Conservation (phyloP, 2,329 filamentous ascomycete species). For the Zymoseptoria brevis region DNA sequence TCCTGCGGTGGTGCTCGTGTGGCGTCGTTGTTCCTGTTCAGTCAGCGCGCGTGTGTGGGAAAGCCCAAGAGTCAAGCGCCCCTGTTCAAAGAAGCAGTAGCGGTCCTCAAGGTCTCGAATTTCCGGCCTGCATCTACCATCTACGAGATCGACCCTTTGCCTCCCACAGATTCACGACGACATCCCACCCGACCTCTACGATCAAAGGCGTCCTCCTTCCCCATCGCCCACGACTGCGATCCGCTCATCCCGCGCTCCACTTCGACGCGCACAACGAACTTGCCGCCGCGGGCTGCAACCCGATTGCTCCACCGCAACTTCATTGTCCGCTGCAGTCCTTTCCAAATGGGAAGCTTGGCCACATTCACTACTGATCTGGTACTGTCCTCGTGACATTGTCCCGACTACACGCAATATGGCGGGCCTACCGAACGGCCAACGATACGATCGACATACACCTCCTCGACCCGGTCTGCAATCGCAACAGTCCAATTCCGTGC, state of each 20-base stretch:
- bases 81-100: neutral
- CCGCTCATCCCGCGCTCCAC: neutral
- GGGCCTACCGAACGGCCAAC: slow-evolving; percentile 14
- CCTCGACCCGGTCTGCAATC: slow-evolving; percentile 21
- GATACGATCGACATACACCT: slow-evolving; percentile 19
- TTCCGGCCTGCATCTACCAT: slow-evolving; percentile 5
- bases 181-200: slow-evolving; percentile 1
- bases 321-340: slow-evolving; percentile 5
- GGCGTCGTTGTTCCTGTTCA: neutral
- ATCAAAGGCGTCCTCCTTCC: neutral
- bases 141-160: slow-evolving; percentile 4
- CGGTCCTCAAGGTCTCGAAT: neutral
- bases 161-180: neutral
- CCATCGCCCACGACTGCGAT: neutral
- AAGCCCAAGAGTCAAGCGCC: neutral
- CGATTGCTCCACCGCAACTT: slow-evolving; percentile 2
- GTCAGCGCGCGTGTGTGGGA: neutral
- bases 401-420: slow-evolving; percentile 12
- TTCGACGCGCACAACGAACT: slow-evolving; percentile 3
- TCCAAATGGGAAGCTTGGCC: slow-evolving; percentile 21
- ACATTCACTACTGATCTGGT: slow-evolving; percentile 17
- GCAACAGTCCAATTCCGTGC: slow-evolving; percentile 79
- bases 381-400: slow-evolving; percentile 24
- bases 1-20: neutral
- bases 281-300: neutral